Evolutionary conservation across 2,329 filamentous ascomycete species (phyloP), one percentile per base, ranked within the genome.

Genomic region (Tolypocladium amazonense): DNA sequence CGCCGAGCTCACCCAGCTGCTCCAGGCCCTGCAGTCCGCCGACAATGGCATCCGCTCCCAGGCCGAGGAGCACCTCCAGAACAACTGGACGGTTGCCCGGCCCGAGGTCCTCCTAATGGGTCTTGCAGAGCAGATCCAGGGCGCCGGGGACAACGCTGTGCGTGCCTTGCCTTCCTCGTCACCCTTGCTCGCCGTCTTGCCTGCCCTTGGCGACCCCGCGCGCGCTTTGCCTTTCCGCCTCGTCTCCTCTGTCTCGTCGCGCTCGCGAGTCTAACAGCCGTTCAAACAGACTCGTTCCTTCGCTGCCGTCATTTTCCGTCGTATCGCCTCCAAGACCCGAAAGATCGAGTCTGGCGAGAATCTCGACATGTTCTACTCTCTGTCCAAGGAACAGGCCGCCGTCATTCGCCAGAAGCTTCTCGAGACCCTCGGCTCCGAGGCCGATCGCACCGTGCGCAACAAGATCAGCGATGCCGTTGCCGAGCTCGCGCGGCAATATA

Each of bases 381-480:
- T 97, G 58, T 82, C 83, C 64, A 79, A 82, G 61, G 86, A 90
- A 41, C 88, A 94, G 71, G 87, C 88, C 64, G 79, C 85, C 56
- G 87, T 85, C 56, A 96, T 97, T 68, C 86, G 92, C 66, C 83
- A 88, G 69, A 96, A 93, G 74, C 79, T 97, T 61, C 82, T 97
- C 50, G 84, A 92, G 69, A 86, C 85, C 58, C 80, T 97, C 58
- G 85, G 85, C 60, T 80, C 79, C 62, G 94, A 97, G 76, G 78
- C 83, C 27, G 84, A 89, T 63, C 83, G 86, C 62, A 79, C 84
- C 45, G 89, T 96, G 55, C 84, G 94, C 68, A 94, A 96, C 78
- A 99, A 99, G 76, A 89, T 97, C 71, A 94, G 92, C 67, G 94
- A 99, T 76, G 92, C 93, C n/a, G 89, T 97, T 63, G 94, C 94